Evolutionary conservation across 2,329 filamentous ascomycete species (phyloP).

Genomic region (Cladophialophora carrionii): DNA sequence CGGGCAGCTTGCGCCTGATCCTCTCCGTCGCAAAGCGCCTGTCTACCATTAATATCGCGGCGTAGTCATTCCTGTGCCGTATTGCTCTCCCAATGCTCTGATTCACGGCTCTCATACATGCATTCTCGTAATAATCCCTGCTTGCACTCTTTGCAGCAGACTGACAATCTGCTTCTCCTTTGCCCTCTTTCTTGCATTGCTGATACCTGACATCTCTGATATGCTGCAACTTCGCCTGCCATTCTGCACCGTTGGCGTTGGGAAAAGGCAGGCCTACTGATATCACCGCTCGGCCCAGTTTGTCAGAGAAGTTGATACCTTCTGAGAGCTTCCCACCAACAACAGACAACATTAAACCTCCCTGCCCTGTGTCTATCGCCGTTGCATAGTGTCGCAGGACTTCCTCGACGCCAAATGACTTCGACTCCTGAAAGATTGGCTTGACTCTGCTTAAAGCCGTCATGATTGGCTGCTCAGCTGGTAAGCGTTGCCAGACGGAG

Average conservation of each 20-base stretch:
- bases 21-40: slow-evolving; percentile 72
- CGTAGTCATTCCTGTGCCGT: slow-evolving; percentile 84
- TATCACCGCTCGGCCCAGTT: slow-evolving; percentile 82
- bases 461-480: slow-evolving; percentile 24
- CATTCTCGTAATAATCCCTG: slow-evolving; percentile 86
- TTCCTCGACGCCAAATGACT: slow-evolving; percentile 61
- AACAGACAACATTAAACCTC: slow-evolving; percentile 83
- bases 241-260: slow-evolving; percentile 84
- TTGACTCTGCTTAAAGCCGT: slow-evolving; percentile 55
- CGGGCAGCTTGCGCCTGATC: slow-evolving; percentile 78
- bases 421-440: slow-evolving; percentile 60
- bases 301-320: slow-evolving; percentile 96
- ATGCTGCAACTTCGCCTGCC: slow-evolving; percentile 89
- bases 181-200: slow-evolving; percentile 30
- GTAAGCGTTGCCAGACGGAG: slow-evolving; percentile 60
- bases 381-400: slow-evolving; percentile 73
- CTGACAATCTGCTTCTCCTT: slow-evolving; percentile 28
- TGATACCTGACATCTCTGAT: slow-evolving; percentile 59
- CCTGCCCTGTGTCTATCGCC: slow-evolving; percentile 65
- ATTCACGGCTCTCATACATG: slow-evolving; percentile 95
- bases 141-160: slow-evolving; percentile 56
- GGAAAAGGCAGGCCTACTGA: slow-evolving; percentile 94
- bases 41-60: slow-evolving; percentile 84
- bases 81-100: slow-evolving; percentile 95
- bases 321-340: slow-evolving; percentile 94